phyloP scores from a whole-genome alignment of 139 green algal genomes.

The Tetraselmis chui region DNA sequence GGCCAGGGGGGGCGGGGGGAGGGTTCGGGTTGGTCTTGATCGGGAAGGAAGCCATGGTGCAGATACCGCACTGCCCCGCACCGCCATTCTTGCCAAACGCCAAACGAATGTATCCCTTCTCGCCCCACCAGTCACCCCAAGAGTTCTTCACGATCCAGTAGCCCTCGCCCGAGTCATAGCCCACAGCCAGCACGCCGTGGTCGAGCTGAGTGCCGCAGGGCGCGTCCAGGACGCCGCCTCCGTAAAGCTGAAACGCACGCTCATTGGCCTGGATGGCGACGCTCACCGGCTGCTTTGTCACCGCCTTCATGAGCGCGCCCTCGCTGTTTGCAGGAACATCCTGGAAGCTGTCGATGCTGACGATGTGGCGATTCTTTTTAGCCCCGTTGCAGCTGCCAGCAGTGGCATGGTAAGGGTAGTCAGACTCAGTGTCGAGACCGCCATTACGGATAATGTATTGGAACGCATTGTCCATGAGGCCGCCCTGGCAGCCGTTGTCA shows the following conservation, averaged over 20 bases:
- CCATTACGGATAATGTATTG: constrained; percentile 76
- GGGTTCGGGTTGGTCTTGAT: constrained; percentile 34
- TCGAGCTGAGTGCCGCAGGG: constrained; percentile 80
- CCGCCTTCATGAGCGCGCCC: constrained; percentile 49
- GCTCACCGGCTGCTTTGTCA: constrained; percentile 79
- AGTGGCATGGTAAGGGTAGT: constrained; percentile 66
- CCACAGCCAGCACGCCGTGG: constrained; percentile 92
- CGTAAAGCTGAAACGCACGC: constrained; percentile 84
- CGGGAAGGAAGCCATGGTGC: constrained; percentile 82
- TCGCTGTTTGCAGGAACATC: constrained; percentile 73
- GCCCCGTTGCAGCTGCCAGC: constrained; percentile 41
- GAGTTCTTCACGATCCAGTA: constrained; percentile 98
- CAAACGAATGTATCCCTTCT: constrained; percentile 83
- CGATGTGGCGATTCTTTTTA: constrained; percentile 54
- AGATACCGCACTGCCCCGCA: constrained; percentile 85
- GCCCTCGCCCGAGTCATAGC: constrained; percentile 64
- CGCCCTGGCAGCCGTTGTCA: constrained; percentile 79
- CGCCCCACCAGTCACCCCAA: constrained; percentile 86
- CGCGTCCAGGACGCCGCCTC: constrained; percentile 30
- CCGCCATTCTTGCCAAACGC: constrained; percentile 17
- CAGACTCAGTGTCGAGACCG: constrained; percentile 81
- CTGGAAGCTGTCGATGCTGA: constrained; percentile 44
- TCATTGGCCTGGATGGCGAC: constrained; percentile 89
- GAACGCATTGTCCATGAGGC: constrained; percentile 93
- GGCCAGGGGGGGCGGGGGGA: not conserved